These are phyloP conservation scores for Amborella trichopoda DNA, from an alignment of 164 flowering plant species.

Conservation along the genomic window DNA sequence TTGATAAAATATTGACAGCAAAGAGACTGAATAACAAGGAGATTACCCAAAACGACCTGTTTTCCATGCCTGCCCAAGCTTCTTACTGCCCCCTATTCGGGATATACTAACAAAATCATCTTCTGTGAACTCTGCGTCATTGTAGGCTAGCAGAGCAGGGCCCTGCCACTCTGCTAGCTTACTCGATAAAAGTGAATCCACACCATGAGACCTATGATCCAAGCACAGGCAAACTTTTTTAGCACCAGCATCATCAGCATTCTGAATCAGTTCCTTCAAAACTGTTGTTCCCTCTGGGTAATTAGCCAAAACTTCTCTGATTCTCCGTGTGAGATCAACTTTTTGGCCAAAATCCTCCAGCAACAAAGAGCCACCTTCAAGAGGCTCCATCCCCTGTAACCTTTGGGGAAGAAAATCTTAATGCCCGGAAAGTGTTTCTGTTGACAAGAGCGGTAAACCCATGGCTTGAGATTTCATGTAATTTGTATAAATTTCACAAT, in stretches of 20 bases:
- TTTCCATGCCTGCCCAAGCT: slow-evolving; percentile 76
- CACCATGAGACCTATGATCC: slow-evolving; percentile 62
- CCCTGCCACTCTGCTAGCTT: slow-evolving; percentile 80
- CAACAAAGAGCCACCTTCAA: slow-evolving; percentile 21
- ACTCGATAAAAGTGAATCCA: slow-evolving; percentile 38
- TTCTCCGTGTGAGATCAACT: slow-evolving; percentile 92
- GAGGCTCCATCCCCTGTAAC: slow-evolving; percentile 10
- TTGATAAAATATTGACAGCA: too few species aligned
- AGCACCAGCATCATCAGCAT: slow-evolving; percentile 98
- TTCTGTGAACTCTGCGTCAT: slow-evolving; percentile 74
- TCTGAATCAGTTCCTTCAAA: slow-evolving; percentile 80
- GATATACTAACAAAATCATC: slow-evolving; percentile 90
- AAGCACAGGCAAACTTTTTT: slow-evolving; percentile 67
- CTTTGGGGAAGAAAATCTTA: too few species aligned
- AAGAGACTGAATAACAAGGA: too few species aligned
- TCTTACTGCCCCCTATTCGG: slow-evolving; percentile 76
- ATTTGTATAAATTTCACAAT: too few species aligned
- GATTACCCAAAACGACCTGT: slow-evolving; percentile 93
- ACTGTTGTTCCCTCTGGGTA: slow-evolving; percentile 97
- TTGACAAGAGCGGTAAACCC: too few species aligned
- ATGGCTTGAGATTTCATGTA: too few species aligned
- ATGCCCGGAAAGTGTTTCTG: too few species aligned
- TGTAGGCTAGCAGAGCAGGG: slow-evolving; percentile 67
- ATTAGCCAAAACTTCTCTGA: slow-evolving; percentile 78
- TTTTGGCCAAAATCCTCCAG: slow-evolving; percentile 96